Evolutionary conservation across 108 stramenopile species (phyloP).

Genomic region (Cyclotella sp.): DNA sequence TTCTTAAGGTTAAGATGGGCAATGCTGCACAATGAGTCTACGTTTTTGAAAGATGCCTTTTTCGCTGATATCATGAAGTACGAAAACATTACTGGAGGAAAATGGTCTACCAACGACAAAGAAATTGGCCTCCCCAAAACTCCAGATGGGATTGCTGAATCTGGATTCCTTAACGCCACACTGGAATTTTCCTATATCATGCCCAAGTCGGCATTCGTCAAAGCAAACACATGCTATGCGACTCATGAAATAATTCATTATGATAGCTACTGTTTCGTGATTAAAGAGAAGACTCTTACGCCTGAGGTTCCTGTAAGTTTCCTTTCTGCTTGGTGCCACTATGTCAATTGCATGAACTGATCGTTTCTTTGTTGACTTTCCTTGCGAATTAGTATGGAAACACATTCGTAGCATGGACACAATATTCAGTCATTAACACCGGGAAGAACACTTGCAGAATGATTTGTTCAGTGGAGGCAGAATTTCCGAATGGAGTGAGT

Average conservation of each 20-base stretch:
- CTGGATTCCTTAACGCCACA: slow-evolving; percentile 62
- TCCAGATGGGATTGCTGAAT: slow-evolving; percentile 57
- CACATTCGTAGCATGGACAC: slow-evolving; percentile 80
- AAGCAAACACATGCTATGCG: slow-evolving; percentile 77
- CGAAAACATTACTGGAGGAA: slow-evolving; percentile 63
- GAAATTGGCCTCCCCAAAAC: slow-evolving; percentile 59
- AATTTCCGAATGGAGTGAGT: slow-evolving; percentile 83
- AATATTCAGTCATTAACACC: slow-evolving; percentile 70
- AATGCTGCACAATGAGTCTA: slow-evolving; percentile 57
- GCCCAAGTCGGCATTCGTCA: slow-evolving; percentile 83
- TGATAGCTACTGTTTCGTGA: slow-evolving; percentile 69
- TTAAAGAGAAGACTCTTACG: slow-evolving; percentile 77
- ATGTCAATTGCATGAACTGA: not conserved
- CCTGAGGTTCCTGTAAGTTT: slow-evolving; percentile 68
- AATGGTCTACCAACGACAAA: slow-evolving; percentile 67
- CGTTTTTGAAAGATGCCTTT: slow-evolving; percentile 68
- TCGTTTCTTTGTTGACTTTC: slow-evolving; percentile 1
- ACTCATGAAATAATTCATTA: slow-evolving; percentile 67
- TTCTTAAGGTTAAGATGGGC: slow-evolving; percentile 79
- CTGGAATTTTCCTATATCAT: slow-evolving; percentile 64
- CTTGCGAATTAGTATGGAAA: slow-evolving; percentile 54
- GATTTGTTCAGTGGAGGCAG: slow-evolving; percentile 77
- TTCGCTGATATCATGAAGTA: slow-evolving; percentile 66
- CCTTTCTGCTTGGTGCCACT: not conserved
- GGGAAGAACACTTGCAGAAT: slow-evolving; percentile 73